Percentiles rank a stretch among this genome's conserved stretches.
Conservation (phyloP, 2,329 filamentous ascomycete genomes). For the Chaetomiaceae sp. region DNA sequence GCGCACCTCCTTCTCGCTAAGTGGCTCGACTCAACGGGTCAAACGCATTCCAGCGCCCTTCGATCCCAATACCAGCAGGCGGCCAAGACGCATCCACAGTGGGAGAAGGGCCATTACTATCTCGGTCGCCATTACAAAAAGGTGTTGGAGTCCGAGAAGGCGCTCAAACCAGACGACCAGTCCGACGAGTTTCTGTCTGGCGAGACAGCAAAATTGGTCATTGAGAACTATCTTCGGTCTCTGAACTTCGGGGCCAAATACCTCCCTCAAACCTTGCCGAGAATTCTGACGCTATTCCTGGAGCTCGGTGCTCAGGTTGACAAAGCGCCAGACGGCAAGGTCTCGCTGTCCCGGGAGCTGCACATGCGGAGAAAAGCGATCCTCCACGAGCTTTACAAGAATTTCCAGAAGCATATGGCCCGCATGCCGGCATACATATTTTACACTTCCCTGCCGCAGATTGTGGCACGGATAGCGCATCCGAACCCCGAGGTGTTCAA, state of each 20-base stretch:
- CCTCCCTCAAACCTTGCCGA: slow-evolving; percentile 87
- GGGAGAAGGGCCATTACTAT: slow-evolving; percentile 98
- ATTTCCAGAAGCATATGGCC: slow-evolving; percentile 72
- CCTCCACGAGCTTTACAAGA: slow-evolving; percentile 62
- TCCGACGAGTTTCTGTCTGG: slow-evolving; percentile 70
- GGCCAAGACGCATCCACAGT: slow-evolving; percentile 61
- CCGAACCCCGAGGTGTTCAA: slow-evolving; percentile 71
- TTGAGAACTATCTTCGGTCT: slow-evolving; percentile 88
- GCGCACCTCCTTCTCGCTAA: slow-evolving; percentile 88
- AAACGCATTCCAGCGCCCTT: slow-evolving; percentile 77
- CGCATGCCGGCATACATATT: slow-evolving; percentile 70
- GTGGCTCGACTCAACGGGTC: slow-evolving; percentile 93
- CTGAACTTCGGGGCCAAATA: slow-evolving; percentile 89
- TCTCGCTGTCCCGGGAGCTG: slow-evolving; percentile 47
- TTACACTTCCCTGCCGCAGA: slow-evolving; percentile 79
- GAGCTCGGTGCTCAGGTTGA: slow-evolving; percentile 76
- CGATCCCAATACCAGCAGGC: slow-evolving; percentile 78
- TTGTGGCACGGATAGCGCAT: slow-evolving; percentile 93
- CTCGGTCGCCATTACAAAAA: slow-evolving; percentile 97
- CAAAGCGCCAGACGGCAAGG: slow-evolving; percentile 51
- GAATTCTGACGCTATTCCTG: slow-evolving; percentile 88
- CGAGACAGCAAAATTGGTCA: slow-evolving; percentile 78
- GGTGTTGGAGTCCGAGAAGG: slow-evolving; percentile 81
- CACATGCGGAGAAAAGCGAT: slow-evolving; percentile 54
- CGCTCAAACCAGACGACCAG: slow-evolving; percentile 69